Percentiles rank a stretch among this genome's conserved stretches.
These are phyloP conservation scores for Fusarium penzigii DNA, from an alignment of 2,329 filamentous ascomycete species.

Conservation along the genomic window DNA sequence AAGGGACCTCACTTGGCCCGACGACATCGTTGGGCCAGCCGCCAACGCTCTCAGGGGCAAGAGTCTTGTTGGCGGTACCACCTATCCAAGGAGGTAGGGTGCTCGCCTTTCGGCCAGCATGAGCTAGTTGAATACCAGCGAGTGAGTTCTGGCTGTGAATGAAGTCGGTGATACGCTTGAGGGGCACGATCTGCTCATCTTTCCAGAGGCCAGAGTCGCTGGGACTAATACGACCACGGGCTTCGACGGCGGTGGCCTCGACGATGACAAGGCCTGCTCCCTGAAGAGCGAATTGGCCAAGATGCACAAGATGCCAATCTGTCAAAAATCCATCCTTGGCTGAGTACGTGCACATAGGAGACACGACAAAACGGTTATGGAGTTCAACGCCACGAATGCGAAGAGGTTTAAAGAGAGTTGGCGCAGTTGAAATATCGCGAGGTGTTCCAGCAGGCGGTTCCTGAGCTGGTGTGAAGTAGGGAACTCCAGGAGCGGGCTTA, in stretches of 20 bases:
- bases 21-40: slow-evolving; percentile 61
- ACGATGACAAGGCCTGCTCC: slow-evolving; percentile 74
- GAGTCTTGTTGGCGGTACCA: slow-evolving; percentile 44
- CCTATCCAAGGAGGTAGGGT: slow-evolving; percentile 65
- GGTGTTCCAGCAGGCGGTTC: slow-evolving; percentile 52
- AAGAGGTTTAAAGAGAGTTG: slow-evolving; percentile 59
- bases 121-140: slow-evolving; percentile 77
- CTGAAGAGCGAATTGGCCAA: slow-evolving; percentile 75
- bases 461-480: slow-evolving; percentile 58
- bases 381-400: slow-evolving; percentile 54
- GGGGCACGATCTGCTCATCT: slow-evolving; percentile 75
- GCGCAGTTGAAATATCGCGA: slow-evolving; percentile 40
- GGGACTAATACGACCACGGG: slow-evolving; percentile 81
- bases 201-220: slow-evolving; percentile 81
- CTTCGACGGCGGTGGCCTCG: slow-evolving; percentile 74
- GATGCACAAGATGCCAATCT: slow-evolving; percentile 79
- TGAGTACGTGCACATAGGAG: slow-evolving; percentile 64
- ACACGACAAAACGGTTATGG: slow-evolving; percentile 58
- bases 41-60: slow-evolving; percentile 53
- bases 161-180: slow-evolving; percentile 74
- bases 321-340: slow-evolving; percentile 68
- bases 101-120: slow-evolving; percentile 73
- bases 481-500: slow-evolving; percentile 45
- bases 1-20: slow-evolving; percentile 56
- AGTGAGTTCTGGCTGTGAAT: slow-evolving; percentile 77